Percentiles rank a stretch among this genome's conserved stretches.
Conservation (phyloP, 176 grass and related monocot species). For the Eragrostis curvula region DNA sequence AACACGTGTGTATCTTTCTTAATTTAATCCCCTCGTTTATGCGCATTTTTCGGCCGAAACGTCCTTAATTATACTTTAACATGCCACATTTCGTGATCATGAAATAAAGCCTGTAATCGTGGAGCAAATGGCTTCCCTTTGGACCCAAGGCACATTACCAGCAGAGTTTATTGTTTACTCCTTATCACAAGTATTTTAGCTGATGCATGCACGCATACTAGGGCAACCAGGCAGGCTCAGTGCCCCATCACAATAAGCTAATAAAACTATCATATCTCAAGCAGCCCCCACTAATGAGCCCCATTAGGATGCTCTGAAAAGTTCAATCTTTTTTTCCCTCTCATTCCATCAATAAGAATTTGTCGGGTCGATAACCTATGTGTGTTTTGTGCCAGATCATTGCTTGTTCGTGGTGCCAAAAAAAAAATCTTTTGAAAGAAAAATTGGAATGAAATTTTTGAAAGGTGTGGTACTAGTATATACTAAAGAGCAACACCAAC, state of each 20-base stretch:
- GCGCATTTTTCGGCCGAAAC: background rate
- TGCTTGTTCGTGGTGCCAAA: no score
- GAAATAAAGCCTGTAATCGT: slow-evolving; percentile 43
- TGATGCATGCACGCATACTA: slow-evolving; percentile 27
- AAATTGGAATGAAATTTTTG: no score
- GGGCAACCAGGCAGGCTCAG: slow-evolving; percentile 24
- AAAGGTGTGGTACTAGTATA: no score
- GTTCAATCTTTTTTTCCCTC: background rate
- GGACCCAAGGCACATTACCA: slow-evolving; percentile 34
- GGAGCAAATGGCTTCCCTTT: slow-evolving; percentile 51
- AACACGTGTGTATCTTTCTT: background rate
- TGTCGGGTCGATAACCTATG: background rate
- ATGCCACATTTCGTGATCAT: slow-evolving; percentile 33
- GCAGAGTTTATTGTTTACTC: slow-evolving; percentile 17
- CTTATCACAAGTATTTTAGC: no score
- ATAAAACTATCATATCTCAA: slow-evolving; percentile 47
- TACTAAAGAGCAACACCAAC: no score
- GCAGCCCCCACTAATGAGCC: slow-evolving; percentile 45
- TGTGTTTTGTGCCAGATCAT: no score
- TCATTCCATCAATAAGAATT: background rate
- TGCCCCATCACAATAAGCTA: slow-evolving; percentile 35
- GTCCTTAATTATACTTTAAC: background rate
- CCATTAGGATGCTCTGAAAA: slow-evolving; percentile 39
- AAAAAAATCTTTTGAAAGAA: no score
- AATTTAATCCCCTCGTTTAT: background rate